phyloP scores from a whole-genome alignment of 2,329 filamentous ascomycete species.

The Trichoderma hamatum region DNA sequence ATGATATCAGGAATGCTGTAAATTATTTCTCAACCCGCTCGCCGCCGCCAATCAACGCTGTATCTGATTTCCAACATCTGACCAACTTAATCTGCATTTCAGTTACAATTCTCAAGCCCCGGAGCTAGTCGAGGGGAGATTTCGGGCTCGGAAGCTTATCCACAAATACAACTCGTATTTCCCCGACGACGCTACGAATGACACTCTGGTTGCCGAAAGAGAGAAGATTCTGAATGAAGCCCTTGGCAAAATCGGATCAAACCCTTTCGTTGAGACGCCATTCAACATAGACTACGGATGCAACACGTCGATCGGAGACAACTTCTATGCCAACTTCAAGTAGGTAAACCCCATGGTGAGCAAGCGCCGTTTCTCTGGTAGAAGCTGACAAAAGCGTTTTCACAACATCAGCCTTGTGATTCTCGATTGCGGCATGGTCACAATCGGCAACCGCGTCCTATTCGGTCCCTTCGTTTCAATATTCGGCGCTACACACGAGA shows the following conservation, averaged over 20 bases:
- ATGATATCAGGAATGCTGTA: conserved; percentile 67
- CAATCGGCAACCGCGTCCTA: conserved; percentile 70
- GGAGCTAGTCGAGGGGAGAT: conserved; percentile 54
- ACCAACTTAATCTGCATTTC: neutral
- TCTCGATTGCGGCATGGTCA: conserved; percentile 72
- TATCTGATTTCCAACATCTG: neutral
- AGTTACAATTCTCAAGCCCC: conserved; percentile 56
- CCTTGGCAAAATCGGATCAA: conserved; percentile 54
- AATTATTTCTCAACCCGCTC: conserved; percentile 28
- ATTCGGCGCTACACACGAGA: conserved; percentile 71
- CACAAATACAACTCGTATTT: conserved; percentile 63
- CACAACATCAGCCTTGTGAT: conserved; percentile 55
- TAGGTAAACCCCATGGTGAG: conserved; percentile 22
- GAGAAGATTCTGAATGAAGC: conserved; percentile 53
- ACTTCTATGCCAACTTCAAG: conserved; percentile 63
- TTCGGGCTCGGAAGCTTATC: conserved; percentile 57
- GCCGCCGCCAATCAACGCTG: too few species aligned
- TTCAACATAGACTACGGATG: conserved; percentile 67
- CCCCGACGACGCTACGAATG: conserved; percentile 49
- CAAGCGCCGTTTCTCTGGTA: neutral
- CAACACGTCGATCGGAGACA: conserved; percentile 63
- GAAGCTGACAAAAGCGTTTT: neutral
- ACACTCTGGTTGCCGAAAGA: conserved; percentile 45
- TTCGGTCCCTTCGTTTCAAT: conserved; percentile 74
- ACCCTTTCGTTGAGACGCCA: conserved; percentile 62